Conservation (phyloP, 1,284 basidiomycete genomes). For the Earliella scabrosa region DNA sequence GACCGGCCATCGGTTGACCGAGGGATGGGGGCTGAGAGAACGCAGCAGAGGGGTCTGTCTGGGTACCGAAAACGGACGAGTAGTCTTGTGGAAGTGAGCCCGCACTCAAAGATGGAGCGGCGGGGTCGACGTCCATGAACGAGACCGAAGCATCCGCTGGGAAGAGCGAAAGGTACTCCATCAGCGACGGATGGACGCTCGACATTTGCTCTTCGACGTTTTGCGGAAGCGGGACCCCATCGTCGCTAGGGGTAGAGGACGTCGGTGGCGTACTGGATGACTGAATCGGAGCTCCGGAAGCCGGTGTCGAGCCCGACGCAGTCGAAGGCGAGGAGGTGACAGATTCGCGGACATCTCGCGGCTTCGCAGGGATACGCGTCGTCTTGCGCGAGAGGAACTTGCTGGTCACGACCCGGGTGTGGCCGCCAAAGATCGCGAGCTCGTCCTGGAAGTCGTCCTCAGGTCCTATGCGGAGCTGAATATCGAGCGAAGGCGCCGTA, state of each 20-base stretch:
- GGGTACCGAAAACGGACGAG: too few relatives aligned
- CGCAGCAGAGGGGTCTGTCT: too few relatives aligned
- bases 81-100: too few relatives aligned
- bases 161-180: constrained; percentile 47
- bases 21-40: too few relatives aligned
- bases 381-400: constrained; percentile 35
- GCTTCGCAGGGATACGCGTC: constrained; percentile 12
- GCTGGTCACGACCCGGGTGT: constrained; percentile 47
- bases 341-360: constrained; percentile 10
- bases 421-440: constrained; percentile 65
- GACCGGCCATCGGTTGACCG: background rate
- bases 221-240: constrained; percentile 25
- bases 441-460: constrained; percentile 61
- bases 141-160: constrained; percentile 37
- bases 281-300: constrained; percentile 1
- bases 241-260: constrained; percentile 32
- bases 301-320: constrained; percentile 6
- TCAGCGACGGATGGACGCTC: constrained; percentile 63
- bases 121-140: constrained; percentile 22
- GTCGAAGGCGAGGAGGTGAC: constrained; percentile 12
- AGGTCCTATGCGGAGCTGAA: constrained; percentile 32
- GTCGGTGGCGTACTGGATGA: background rate
- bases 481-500: constrained; percentile 31
- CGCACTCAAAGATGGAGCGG: too few relatives aligned
- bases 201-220: constrained; percentile 35